Evolutionary conservation across 768 basidiomycete species (phyloP), one percentile per base, ranked within the genome.

Genomic region (Rhodotorula babjevae): DNA sequence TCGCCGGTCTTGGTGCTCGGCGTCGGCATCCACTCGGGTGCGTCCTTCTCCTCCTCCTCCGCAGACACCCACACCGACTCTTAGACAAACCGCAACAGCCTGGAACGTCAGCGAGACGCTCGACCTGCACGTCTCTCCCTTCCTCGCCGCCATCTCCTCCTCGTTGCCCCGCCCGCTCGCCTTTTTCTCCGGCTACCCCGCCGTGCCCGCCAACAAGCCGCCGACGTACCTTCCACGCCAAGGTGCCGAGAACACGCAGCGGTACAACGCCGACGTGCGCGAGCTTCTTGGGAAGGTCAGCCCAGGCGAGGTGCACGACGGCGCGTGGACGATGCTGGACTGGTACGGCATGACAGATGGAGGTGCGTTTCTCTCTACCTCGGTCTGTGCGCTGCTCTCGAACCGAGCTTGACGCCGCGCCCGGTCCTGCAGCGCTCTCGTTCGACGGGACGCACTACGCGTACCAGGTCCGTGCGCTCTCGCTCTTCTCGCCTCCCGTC

Each of bases 341-440:
- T 67, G 57, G 57, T 67, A 50, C 59, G 60, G 60, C 49, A 21
- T 44, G 49, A 67, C 65, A 2, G 65, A 67, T 3, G 65, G 65
- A 23, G n/a, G n/a, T n/a, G n/a, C n/a, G n/a, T n/a, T n/a, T n/a
- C n/a, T n/a, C n/a, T n/a, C n/a, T n/a, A n/a, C n/a, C n/a, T n/a
- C n/a, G n/a, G n/a, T n/a, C n/a, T n/a, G n/a, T n/a, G n/a, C n/a
- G n/a, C n/a, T n/a, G n/a, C n/a, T n/a, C n/a, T n/a, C n/a, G n/a
- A n/a, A n/a, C n/a, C n/a, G n/a, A n/a, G n/a, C n/a, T n/a, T n/a
- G n/a, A n/a, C n/a, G n/a, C n/a, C n/a, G n/a, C n/a, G n/a, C n/a
- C n/a, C n/a, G n/a, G n/a, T n/a, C n/a, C n/a, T n/a, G n/a, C n/a
- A n/a, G 65, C 47, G n/a, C 18, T 12, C 31, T 33, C n/a, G 2